Evolutionary conservation across 345 rosid species (phyloP), one percentile per base, ranked within the genome.

Genomic region (Brassica juncea): DNA sequence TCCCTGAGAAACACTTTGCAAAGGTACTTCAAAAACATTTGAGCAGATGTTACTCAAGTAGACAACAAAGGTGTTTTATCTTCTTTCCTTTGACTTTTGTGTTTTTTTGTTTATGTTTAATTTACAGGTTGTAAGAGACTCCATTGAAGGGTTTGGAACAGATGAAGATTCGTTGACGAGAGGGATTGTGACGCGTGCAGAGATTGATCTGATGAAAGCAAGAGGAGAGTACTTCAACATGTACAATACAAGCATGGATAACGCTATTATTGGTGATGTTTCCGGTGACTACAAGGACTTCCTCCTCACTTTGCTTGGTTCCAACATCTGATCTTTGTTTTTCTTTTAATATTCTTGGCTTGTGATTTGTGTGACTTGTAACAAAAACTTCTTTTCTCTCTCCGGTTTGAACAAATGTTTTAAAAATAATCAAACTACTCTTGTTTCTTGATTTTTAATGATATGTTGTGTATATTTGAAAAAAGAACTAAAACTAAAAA

Each of bases 1-100:
- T 73, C 61, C 99, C 98, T 2, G 96, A 89, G 86, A 90, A 84
- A 82, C 92, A 95, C 77, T 93, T 95, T 61, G 97, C 98, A 30
- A 86, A 89, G 94, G 98, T 88, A 66, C 74, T 59, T 42, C 2
- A 47, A 7, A 30, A 54, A 34, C 19, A 39, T 47, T 47, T 70
- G 49, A 47, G n/a, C 35, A 28, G 55, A 68, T 2, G 35, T 2
- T 25, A 25, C 31, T 59, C 9, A 59, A 23, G 31, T 8, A 58
- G 31, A 25, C 61, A 57, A 57, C n/a, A 23, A 58, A 28, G 15
- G 9, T 12, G 35, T 61, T 5, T 5, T n/a, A 30, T n/a, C 10
- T n/a, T 63, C 23, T 49, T 3, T 59, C 15, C 42, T 35, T 59
- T 21, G 14, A 27, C 21, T 44, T 75, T 44, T 44, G 54, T 49